Evolutionary conservation across 2,329 filamentous ascomycete species (phyloP).

Genomic region (Verruconis gallopava): DNA sequence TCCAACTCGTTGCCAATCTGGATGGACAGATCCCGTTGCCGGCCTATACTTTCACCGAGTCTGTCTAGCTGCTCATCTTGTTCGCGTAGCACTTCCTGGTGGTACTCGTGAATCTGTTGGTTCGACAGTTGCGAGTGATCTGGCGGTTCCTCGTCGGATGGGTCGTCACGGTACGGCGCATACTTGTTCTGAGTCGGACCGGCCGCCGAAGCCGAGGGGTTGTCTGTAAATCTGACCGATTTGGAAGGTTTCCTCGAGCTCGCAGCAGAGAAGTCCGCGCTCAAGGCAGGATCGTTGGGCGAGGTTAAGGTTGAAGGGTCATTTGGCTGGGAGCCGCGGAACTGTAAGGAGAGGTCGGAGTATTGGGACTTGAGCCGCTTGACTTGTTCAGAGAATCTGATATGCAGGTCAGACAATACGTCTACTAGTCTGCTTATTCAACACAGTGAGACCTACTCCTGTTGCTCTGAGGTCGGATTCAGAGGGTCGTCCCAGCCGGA

Average conservation of each 20-base stretch:
- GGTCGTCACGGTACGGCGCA: slow-evolving; percentile 60
- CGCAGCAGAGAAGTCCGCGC: slow-evolving; percentile 22
- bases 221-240: slow-evolving; percentile 77
- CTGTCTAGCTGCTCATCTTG: slow-evolving; percentile 90
- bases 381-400: slow-evolving; percentile 43
- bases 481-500: slow-evolving; percentile 31
- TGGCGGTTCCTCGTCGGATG: slow-evolving; percentile 29
- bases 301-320: slow-evolving; percentile 26
- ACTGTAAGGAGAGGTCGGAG: slow-evolving; percentile 65
- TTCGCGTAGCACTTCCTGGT: slow-evolving; percentile 65
- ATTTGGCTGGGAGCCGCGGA: slow-evolving; percentile 48
- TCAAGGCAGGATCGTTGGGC: slow-evolving; percentile 30
- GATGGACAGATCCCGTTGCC: slow-evolving; percentile 85
- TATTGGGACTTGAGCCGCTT: slow-evolving; percentile 60
- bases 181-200: slow-evolving; percentile 30
- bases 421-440: neutral
- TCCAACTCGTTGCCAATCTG: slow-evolving; percentile 95
- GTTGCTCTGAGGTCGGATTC: slow-evolving; percentile 25
- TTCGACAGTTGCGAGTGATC: slow-evolving; percentile 55
- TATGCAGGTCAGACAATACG: neutral
- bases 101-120: slow-evolving; percentile 75
- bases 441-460: slow-evolving; percentile 27
- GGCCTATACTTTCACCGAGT: slow-evolving; percentile 71
- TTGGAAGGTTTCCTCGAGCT: slow-evolving; percentile 35
- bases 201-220: slow-evolving; percentile 27